Evolutionary conservation across 2,329 filamentous ascomycete species (phyloP).

Genomic region (Aaosphaeria pasadenensis): DNA sequence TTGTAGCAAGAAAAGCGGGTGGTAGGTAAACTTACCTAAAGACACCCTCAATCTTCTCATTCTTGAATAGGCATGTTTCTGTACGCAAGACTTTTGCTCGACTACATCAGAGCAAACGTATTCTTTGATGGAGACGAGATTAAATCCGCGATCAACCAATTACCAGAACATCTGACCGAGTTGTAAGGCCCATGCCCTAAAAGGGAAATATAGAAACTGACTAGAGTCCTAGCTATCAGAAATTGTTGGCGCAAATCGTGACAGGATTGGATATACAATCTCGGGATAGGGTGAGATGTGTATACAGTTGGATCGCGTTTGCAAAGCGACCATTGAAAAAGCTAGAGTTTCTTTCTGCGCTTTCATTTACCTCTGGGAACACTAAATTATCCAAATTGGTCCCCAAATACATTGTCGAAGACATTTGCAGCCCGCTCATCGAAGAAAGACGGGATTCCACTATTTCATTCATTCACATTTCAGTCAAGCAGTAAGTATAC

Average conservation of each 20-base stretch:
- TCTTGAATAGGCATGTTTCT: constrained; percentile 8
- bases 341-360: constrained; percentile 9
- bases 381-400: constrained; percentile 1
- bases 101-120: constrained; percentile 7
- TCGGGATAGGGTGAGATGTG: constrained; percentile 3
- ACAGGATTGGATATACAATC: neutral
- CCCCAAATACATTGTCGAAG: constrained; percentile 5
- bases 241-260: constrained; percentile 1
- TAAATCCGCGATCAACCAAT: constrained; percentile 4
- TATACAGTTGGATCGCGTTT: constrained; percentile 10
- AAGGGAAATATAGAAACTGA: no score
- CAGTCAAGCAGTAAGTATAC: constrained; percentile 9
- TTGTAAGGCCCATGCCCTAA: neutral
- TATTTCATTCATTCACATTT: constrained; percentile 11
- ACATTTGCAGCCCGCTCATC: constrained; percentile 10
- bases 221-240: neutral
- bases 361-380: constrained; percentile 11
- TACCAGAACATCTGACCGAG: constrained; percentile 1
- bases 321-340: constrained; percentile 5
- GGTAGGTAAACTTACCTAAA: neutral
- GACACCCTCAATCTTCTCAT: no score
- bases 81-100: constrained; percentile 9
- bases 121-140: constrained; percentile 7
- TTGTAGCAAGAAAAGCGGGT: constrained; percentile 2
- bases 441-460: constrained; percentile 9